A percentile compares a stretch with the other conserved stretches of the same genome.
Evolutionary conservation across 805 yeast genomes (phyloP).

Genomic region (Barnettozyma vustinii): DNA sequence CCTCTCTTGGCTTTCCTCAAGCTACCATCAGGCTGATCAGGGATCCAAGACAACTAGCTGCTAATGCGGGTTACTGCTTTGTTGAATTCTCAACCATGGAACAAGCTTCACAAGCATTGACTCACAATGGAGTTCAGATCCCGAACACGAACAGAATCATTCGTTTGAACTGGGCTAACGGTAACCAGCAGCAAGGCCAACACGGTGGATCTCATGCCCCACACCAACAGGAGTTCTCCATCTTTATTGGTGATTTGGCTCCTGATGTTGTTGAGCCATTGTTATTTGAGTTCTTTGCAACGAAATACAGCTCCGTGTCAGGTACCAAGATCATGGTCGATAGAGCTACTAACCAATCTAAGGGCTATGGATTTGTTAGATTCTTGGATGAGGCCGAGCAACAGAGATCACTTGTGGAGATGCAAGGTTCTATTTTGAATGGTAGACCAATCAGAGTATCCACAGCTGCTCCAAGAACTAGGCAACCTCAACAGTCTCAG

Average conservation of each 20-base stretch:
- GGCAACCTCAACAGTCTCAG: constrained; percentile 21
- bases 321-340: constrained; percentile 79
- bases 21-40: constrained; percentile 65
- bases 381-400: constrained; percentile 62
- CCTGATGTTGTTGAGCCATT: constrained; percentile 65
- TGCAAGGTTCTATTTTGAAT: constrained; percentile 73
- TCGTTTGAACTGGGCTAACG: constrained; percentile 80
- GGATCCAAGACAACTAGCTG: constrained; percentile 38
- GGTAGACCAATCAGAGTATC: constrained; percentile 76
- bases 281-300: constrained; percentile 59
- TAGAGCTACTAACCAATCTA: constrained; percentile 58
- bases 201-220: constrained; percentile 3
- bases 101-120: constrained; percentile 60
- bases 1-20: constrained; percentile 52
- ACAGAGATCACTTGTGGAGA: constrained; percentile 65
- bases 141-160: constrained; percentile 57
- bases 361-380: constrained; percentile 89
- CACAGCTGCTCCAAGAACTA: constrained; percentile 53
- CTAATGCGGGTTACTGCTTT: constrained; percentile 74
- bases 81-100: constrained; percentile 61
- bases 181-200: constrained; percentile 27
- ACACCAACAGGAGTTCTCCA: constrained; percentile 45
- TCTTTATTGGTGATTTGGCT: constrained; percentile 83
- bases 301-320: constrained; percentile 65
- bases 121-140: constrained; percentile 61